Conservation (phyloP, 2,329 filamentous ascomycete species). For the Phyllosticta citribraziliensis region DNA sequence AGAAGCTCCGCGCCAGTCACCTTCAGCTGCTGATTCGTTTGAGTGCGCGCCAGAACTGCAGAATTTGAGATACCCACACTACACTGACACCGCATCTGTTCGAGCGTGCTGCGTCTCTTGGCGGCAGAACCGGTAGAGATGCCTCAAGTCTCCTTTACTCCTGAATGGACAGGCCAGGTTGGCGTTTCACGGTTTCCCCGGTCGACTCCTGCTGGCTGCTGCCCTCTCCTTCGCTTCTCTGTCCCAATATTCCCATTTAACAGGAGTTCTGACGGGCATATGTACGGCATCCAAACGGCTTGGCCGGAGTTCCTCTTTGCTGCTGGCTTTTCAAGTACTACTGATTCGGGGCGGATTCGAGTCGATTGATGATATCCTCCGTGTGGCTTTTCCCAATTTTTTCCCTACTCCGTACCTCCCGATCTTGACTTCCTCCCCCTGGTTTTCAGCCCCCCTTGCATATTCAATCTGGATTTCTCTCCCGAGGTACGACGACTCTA, state of each 20-base stretch:
- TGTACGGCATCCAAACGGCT: not conserved
- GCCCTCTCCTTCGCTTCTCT: not conserved
- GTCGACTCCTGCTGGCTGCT: not conserved
- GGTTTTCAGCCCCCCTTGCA: not conserved
- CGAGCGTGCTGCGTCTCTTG: not conserved
- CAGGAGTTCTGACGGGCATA: not conserved
- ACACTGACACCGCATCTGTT: conserved; percentile 4
- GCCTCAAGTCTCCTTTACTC: not conserved
- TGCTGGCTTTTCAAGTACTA: not conserved
- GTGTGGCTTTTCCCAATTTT: not conserved
- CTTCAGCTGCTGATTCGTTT: not conserved
- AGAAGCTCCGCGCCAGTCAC: not conserved
- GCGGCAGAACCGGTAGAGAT: not conserved
- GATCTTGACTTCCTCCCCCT: no score
- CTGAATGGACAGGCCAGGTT: not conserved
- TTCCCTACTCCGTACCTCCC: not conserved
- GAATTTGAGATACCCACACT: conserved; percentile 11
- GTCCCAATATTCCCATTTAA: not conserved
- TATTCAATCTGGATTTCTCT: not conserved
- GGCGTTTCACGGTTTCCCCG: not conserved
- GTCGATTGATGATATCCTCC: not conserved
- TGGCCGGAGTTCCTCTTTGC: not conserved
- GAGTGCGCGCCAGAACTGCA: conserved; percentile 9
- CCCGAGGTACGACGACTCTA: not conserved
- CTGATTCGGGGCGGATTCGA: not conserved